A percentile compares a stretch with the other conserved stretches of the same genome.
Evolutionary conservation across 2,329 filamentous ascomycete species (phyloP).

Genomic region (Ceratocystis huliohia): DNA sequence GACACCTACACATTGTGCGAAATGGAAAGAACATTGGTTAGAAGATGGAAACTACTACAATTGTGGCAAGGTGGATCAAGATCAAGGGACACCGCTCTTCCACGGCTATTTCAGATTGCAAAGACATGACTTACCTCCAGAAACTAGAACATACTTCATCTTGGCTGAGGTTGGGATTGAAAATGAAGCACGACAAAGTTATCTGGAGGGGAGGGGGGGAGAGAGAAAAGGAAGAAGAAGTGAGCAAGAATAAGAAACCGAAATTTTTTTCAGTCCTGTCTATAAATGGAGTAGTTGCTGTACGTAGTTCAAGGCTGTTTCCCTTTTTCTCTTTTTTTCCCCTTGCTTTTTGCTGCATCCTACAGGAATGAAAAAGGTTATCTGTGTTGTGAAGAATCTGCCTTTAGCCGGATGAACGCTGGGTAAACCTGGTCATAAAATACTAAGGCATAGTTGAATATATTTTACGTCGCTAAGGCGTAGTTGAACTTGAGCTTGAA

Average conservation of each 20-base stretch:
- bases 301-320: background rate
- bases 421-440: too few relatives aligned
- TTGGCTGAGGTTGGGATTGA: constrained; percentile 26
- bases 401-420: too few relatives aligned
- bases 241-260: constrained; percentile 3
- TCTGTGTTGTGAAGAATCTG: background rate
- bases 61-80: constrained; percentile 21
- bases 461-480: too few relatives aligned
- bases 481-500: too few relatives aligned
- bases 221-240: constrained; percentile 20
- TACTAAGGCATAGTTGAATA: too few relatives aligned
- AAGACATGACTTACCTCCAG: constrained; percentile 45
- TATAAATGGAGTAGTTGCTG: constrained; percentile 19
- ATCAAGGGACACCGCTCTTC: constrained; percentile 15
- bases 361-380: background rate
- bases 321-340: background rate
- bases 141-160: constrained; percentile 75
- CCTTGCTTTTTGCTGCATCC: background rate
- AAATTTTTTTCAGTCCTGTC: constrained; percentile 19
- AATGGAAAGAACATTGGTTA: constrained; percentile 13
- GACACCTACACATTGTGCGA: constrained; percentile 27
- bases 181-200: constrained; percentile 19
- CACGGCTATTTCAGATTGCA: too few relatives aligned
- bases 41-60: background rate
- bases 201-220: constrained; percentile 21